phyloP scores from a whole-genome alignment of 768 basidiomycete species.

The Boletus patriciae region DNA sequence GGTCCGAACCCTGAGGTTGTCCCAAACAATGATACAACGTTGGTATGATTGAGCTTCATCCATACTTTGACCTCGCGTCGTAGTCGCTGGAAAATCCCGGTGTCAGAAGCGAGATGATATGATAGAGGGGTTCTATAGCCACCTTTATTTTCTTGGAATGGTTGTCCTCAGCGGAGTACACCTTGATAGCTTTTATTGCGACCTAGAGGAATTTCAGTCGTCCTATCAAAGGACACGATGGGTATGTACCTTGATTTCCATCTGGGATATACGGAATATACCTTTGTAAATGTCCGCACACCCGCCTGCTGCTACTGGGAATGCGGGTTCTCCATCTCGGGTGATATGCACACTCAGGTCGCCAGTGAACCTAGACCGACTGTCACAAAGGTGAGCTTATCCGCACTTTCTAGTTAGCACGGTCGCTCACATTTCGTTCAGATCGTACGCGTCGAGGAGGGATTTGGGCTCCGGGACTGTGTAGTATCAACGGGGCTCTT shows the following conservation, averaged over 20 bases:
- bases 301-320: too few relatives aligned
- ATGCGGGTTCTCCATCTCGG: too few relatives aligned
- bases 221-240: background rate
- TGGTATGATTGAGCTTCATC: slow-evolving; percentile 4
- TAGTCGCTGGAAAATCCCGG: background rate
- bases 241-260: background rate
- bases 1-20: background rate
- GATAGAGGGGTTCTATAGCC: background rate
- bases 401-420: too few relatives aligned
- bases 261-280: too few relatives aligned
- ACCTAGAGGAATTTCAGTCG: background rate
- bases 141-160: background rate
- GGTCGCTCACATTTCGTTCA: too few relatives aligned
- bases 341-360: too few relatives aligned
- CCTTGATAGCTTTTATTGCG: background rate
- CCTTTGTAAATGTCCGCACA: too few relatives aligned
- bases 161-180: background rate
- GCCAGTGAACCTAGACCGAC: too few relatives aligned
- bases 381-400: too few relatives aligned
- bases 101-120: background rate
- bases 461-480: too few relatives aligned
- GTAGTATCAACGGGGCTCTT: too few relatives aligned
- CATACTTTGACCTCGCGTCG: slow-evolving; percentile 4
- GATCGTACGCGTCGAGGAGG: too few relatives aligned
- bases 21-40: background rate